Evolutionary conservation across 768 basidiomycete genomes (phyloP), one percentile per base, ranked within the genome.

Genomic region (Suillus decipiens): DNA sequence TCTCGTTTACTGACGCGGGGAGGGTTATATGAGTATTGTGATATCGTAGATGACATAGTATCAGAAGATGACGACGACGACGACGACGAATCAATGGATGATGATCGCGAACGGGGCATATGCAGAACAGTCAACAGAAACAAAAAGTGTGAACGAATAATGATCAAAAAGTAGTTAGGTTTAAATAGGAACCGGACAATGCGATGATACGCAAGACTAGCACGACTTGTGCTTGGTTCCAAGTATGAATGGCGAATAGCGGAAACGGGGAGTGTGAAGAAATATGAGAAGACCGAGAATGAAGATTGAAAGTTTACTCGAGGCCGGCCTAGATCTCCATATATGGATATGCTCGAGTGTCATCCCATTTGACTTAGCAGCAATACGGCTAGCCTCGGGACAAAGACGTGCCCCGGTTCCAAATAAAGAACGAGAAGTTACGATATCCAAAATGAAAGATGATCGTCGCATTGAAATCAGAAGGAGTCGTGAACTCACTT

Each of bases 1-100:
- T 94, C 93, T 63, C 92, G 86, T 79, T 93, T 93, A 71, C 92
- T 95, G 68, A 77, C 53, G 60, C 66, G 65, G 45, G 75, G 70
- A 47, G 70, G 56, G 9, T 71, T 67, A 24, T 72, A 65, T 72
- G 74, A 67, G 73, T 66, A 63, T 48, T 53, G 34, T 6, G 64
- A 60, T 19, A 64, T 60, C 17, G 67, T 70, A 34, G 75, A 75
- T 0, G 74, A 77, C 39, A 81, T 72, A 66, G 79, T 78, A 68
- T 79, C 77, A 53, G 79, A 77, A 47, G 75, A 73, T 64, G 73
- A 66, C 60, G 76, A 75, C 6, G 69, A 63, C 43, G 28, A 37
- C 12, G 66, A 64, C 61, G 72, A 71, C 19, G 72, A 70, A 56
- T 68, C 68, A 39, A 33, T 37, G 6, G 69, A 75, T 1, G 54